phyloP scores from a whole-genome alignment of 2,329 filamentous ascomycete genomes.

The Grosmannia serpens region DNA sequence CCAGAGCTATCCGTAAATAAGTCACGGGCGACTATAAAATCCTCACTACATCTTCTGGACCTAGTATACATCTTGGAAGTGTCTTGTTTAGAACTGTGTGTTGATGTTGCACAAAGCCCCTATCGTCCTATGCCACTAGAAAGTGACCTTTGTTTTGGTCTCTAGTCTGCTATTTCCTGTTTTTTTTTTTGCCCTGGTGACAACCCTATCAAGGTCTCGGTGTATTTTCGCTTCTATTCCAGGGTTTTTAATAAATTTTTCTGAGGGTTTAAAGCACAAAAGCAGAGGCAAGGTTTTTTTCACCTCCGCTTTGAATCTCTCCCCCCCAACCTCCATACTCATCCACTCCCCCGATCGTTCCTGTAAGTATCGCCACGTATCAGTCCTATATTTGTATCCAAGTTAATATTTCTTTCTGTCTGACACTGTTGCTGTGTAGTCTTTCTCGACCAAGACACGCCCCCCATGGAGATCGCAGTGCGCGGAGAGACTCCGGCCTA shows the following conservation, averaged over 20 bases:
- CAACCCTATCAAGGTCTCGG: not conserved
- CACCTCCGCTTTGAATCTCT: not conserved
- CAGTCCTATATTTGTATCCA: not conserved
- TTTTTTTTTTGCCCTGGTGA: not conserved
- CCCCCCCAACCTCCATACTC: not conserved
- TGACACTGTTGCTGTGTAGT: not conserved
- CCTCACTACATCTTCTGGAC: too few species aligned
- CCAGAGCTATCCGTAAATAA: too few species aligned
- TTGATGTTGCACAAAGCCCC: not conserved
- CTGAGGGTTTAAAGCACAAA: not conserved
- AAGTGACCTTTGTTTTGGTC: not conserved
- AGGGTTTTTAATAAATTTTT: not conserved
- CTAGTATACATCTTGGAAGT: too few species aligned
- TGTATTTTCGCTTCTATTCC: not conserved
- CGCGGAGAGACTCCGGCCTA: not conserved
- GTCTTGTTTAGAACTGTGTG: not conserved
- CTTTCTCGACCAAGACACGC: not conserved
- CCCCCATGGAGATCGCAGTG: not conserved
- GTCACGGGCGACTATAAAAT: too few species aligned
- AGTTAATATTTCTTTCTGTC: not conserved
- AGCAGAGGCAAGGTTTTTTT: not conserved
- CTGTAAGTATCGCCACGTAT: not conserved
- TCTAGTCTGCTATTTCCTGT: not conserved
- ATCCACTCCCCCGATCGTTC: not conserved
- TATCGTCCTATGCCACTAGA: not conserved